Evolutionary conservation across 805 yeast genomes (phyloP), one percentile per base, ranked within the genome.

Genomic region (Starmerella ratchasimensis): DNA sequence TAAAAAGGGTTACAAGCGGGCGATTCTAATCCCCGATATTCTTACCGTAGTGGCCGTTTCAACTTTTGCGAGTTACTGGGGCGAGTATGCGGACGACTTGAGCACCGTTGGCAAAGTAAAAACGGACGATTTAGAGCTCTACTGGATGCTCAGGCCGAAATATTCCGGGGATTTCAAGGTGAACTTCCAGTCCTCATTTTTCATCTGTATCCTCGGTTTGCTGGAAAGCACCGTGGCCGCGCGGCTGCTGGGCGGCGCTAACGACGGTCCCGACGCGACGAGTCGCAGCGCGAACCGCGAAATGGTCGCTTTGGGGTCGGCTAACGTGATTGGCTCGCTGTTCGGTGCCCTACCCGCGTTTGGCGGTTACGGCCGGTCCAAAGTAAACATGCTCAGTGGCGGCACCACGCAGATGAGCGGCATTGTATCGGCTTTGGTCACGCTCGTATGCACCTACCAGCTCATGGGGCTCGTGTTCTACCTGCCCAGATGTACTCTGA

Each of bases 331-430:
- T 0, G 75, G 76, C 0, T 69, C 82, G 3, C 39, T 63, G 23
- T 59, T 69, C 38, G 61, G 69, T 23, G 79, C 84, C 0, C 61
- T 88, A 13, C 96, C 98, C 0, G 73, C 93, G 0, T 86, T 86
- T 65, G 98, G 97, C 8, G 97, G 97, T 0, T 88, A 86, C 53
- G 97, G 95, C 2, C 69, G 97, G 51, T 79, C 94, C 14, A 84
- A 80, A 51, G 76, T 88, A 41, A 88, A 88, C 60, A 79, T 86
- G 1, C 62, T 83, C 36, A 74, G 84, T 11, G 95, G 95, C 4
- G 97, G 93, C 0, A 72, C 72, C 46, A 80, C 94, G 0, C 86
- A 86, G 9, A 63, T 77, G 54, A 71, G 90, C n/a, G 93, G 94
- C 0, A 72, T 74, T 3, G 69, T 80, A 9, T 78, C 86, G 77